These are phyloP conservation scores for Phialocephala sp. DNA, from an alignment of 2,329 filamentous ascomycete genomes.

Conservation along the genomic window DNA sequence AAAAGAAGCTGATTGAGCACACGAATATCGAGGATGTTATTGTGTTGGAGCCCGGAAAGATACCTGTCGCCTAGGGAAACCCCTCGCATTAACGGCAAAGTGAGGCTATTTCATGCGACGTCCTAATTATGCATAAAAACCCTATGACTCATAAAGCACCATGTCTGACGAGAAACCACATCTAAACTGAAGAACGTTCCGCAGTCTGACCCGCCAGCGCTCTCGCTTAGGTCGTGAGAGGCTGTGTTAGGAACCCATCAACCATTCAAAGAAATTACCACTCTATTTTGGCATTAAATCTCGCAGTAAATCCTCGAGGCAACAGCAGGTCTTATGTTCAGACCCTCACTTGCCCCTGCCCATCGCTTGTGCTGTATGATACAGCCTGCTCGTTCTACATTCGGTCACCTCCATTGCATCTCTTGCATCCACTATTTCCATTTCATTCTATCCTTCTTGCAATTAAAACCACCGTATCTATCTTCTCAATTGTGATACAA, in stretches of 20 bases:
- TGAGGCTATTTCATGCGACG: neutral
- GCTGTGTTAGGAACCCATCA: neutral
- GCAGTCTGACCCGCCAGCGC: neutral
- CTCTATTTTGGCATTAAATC: neutral
- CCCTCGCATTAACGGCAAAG: neutral
- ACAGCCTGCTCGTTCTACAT: neutral
- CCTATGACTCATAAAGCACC: neutral
- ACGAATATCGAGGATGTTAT: neutral
- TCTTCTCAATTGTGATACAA: neutral
- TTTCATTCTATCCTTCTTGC: neutral
- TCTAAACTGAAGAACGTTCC: neutral
- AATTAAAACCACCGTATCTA: neutral
- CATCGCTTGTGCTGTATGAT: no score
- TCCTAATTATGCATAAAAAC: neutral
- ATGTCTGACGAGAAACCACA: neutral
- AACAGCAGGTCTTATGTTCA: neutral
- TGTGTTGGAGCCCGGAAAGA: slow-evolving; percentile 10
- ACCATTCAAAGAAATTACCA: neutral
- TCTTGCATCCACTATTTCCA: neutral
- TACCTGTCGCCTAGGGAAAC: neutral
- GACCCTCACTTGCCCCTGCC: no score
- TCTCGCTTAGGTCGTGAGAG: neutral
- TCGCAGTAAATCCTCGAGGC: neutral
- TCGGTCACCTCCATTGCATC: neutral
- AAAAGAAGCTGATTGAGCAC: slow-evolving; percentile 12